phyloP scores from a whole-genome alignment of 371 early-diverging fungal genomes.

The Phascolomyces articulosus region DNA sequence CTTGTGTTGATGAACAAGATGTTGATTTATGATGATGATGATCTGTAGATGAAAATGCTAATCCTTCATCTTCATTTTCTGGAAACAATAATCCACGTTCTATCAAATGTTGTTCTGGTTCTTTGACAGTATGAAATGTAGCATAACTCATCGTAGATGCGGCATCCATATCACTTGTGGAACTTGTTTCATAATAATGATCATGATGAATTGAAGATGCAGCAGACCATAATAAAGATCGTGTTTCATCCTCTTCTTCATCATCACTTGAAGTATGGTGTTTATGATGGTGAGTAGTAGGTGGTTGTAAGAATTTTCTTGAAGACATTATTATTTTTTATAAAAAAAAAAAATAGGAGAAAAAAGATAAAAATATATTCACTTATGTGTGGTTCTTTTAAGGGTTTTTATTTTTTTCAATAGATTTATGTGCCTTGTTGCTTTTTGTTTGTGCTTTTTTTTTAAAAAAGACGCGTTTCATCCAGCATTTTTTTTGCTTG shows the following conservation, averaged over 20 bases:
- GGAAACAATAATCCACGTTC: neutral
- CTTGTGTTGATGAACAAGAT: neutral
- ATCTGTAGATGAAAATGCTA: neutral
- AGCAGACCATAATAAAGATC: neutral
- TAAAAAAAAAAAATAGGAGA: neutral
- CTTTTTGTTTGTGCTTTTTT: neutral
- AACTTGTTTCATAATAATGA: neutral
- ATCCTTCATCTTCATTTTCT: neutral
- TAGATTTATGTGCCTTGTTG: neutral
- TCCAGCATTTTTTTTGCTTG: too few species aligned
- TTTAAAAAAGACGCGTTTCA: too few species aligned
- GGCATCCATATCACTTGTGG: neutral
- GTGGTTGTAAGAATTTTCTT: neutral
- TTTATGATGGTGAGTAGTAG: neutral
- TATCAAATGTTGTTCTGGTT: constrained; percentile 4
- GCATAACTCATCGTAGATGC: neutral
- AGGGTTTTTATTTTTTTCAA: neutral
- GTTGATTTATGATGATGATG: neutral
- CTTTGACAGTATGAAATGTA: constrained; percentile 7
- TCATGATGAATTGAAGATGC: neutral
- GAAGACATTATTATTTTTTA: neutral
- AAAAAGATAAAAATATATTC: neutral
- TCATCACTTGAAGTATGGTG: neutral
- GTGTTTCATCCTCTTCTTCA: neutral
- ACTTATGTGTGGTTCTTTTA: neutral